Evolutionary conservation across 345 rosid species (phyloP).

Genomic region (Trapa incisa): DNA sequence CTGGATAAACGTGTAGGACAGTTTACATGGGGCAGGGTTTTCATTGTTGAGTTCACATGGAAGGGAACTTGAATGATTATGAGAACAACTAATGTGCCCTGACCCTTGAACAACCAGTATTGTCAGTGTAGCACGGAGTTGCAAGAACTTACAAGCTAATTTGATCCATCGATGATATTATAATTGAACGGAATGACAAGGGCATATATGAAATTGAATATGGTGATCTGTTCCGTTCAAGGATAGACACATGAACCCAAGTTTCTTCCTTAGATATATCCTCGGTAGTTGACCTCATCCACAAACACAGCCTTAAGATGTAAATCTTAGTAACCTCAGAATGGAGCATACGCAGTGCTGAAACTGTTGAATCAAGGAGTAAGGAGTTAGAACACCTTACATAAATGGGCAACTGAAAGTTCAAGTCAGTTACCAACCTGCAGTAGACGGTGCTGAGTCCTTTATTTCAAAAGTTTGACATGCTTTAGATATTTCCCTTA

Average conservation of each 20-base stretch:
- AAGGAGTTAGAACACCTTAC: constrained; percentile 14
- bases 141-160: constrained; percentile 53
- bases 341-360: constrained; percentile 55
- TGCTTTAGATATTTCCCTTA: constrained; percentile 76
- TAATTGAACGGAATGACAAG: constrained; percentile 66
- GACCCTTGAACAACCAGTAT: not conserved
- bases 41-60: not conserved
- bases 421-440: constrained; percentile 33
- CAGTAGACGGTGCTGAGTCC: constrained; percentile 77
- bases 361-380: constrained; percentile 32
- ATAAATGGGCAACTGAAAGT: not conserved
- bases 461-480: constrained; percentile 82
- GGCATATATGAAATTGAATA: constrained; percentile 85
- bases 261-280: constrained; percentile 69
- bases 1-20: constrained; percentile 4
- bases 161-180: constrained; percentile 78
- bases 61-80: not conserved
- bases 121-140: not conserved
- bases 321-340: constrained; percentile 75
- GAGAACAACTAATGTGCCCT: not conserved
- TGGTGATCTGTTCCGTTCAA: constrained; percentile 88
- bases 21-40: not conserved
- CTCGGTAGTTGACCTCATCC: constrained; percentile 80
- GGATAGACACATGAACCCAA: constrained; percentile 78
- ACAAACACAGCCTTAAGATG: constrained; percentile 80